A percentile compares a stretch with the other conserved stretches of the same genome.
phyloP scores from a whole-genome alignment of 2,329 filamentous ascomycete genomes.

The Thielaviopsis cerberus region DNA sequence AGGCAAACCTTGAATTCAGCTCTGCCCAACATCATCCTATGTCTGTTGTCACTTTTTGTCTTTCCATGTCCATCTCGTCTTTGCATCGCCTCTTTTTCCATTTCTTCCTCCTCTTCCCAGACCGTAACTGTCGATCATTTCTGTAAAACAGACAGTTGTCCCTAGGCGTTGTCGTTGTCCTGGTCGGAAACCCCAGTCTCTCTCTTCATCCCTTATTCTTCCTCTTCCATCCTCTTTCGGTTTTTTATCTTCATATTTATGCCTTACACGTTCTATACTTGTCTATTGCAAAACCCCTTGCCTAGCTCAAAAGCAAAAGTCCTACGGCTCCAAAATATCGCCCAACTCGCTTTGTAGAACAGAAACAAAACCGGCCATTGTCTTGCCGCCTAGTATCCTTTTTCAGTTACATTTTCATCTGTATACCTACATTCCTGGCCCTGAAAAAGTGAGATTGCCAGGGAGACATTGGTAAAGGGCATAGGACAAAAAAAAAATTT shows the following conservation, averaged over 20 bases:
- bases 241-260: neutral
- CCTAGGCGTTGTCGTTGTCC: too few relatives aligned
- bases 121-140: neutral
- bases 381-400: too few relatives aligned
- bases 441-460: too few relatives aligned
- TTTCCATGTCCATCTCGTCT: neutral
- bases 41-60: neutral
- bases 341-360: neutral
- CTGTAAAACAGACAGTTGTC: too few relatives aligned
- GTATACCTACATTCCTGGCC: too few relatives aligned
- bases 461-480: too few relatives aligned
- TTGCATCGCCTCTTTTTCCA: neutral
- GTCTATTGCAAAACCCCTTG: too few relatives aligned
- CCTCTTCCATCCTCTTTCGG: neutral
- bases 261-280: neutral
- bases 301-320: too few relatives aligned
- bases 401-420: too few relatives aligned
- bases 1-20: too few relatives aligned
- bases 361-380: neutral
- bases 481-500: neutral
- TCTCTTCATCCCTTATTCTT: neutral
- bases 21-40: too few relatives aligned
- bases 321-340: too few relatives aligned
- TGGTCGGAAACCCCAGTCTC: neutral
- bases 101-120: neutral